These are phyloP conservation scores for Poa pratensis DNA, from an alignment of 176 grass and related monocot genomes.

Conservation along the genomic window DNA sequence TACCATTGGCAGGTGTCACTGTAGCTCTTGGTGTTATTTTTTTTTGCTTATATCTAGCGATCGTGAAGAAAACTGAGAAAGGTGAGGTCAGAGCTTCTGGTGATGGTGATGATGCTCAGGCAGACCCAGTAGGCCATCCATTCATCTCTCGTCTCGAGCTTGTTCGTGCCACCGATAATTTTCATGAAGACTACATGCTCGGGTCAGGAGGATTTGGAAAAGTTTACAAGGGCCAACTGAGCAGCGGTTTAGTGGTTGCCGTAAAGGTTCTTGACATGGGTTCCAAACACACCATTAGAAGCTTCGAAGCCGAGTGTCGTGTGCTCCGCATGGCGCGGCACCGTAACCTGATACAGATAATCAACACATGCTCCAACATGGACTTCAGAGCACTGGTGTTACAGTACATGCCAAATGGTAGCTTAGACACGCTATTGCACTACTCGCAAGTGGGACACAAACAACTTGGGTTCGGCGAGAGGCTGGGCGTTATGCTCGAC, in stretches of 20 bases:
- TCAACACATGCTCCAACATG: neutral
- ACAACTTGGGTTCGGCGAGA: neutral
- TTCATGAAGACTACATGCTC: neutral
- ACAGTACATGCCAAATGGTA: neutral
- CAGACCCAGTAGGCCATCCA: neutral
- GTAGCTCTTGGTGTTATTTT: neutral
- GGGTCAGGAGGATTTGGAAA: neutral
- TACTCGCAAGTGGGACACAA: neutral
- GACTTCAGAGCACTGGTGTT: conserved; percentile 5
- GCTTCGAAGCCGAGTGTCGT: neutral
- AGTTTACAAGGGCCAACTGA: conserved; percentile 13
- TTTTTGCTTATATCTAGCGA: neutral
- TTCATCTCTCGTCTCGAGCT: neutral
- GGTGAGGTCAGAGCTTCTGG: neutral
- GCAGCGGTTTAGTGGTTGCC: neutral
- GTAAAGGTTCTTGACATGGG: conserved; percentile 9
- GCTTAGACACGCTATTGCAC: neutral
- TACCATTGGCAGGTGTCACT: neutral
- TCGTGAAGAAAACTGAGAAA: neutral
- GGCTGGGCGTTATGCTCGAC: neutral
- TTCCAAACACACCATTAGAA: neutral
- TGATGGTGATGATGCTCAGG: too few species aligned
- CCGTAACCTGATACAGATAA: neutral
- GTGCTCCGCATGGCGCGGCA: conserved; percentile 20
- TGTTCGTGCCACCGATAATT: neutral